These are phyloP conservation scores for Didymella pomorum DNA, from an alignment of 2,329 filamentous ascomycete genomes.

Conservation along the genomic window DNA sequence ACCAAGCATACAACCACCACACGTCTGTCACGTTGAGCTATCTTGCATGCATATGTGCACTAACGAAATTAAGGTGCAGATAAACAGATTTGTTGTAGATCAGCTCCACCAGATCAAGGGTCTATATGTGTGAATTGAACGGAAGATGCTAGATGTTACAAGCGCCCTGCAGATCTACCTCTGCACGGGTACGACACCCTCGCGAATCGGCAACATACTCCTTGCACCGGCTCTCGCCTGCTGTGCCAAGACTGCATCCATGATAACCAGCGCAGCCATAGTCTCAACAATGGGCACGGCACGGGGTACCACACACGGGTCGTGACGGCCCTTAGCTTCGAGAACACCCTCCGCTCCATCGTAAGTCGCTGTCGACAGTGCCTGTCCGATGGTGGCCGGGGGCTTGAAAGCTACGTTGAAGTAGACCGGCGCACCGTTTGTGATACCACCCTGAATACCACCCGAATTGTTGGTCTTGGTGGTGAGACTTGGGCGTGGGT, in stretches of 20 bases:
- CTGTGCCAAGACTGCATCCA: conserved; percentile 87
- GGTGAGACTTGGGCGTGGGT: conserved; percentile 67
- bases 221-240: conserved; percentile 62
- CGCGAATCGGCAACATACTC: conserved; percentile 50
- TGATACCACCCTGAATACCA: conserved; percentile 94
- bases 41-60: background rate
- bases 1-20: background rate
- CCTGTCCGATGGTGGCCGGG: conserved; percentile 88
- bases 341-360: conserved; percentile 77
- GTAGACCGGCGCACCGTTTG: conserved; percentile 92
- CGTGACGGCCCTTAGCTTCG: conserved; percentile 91
- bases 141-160: background rate
- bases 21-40: background rate
- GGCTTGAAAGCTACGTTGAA: conserved; percentile 97
- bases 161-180: conserved; percentile 7
- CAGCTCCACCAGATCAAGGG: background rate
- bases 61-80: background rate
- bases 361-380: conserved; percentile 84
- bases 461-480: conserved; percentile 96
- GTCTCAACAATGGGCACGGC: conserved; percentile 89
- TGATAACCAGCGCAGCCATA: conserved; percentile 87
- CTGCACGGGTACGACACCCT: conserved; percentile 47
- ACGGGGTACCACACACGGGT: conserved; percentile 89
- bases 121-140: background rate
- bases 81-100: background rate